Conservation (phyloP, 2,329 filamentous ascomycete genomes). For the Ilyonectria sp. region DNA sequence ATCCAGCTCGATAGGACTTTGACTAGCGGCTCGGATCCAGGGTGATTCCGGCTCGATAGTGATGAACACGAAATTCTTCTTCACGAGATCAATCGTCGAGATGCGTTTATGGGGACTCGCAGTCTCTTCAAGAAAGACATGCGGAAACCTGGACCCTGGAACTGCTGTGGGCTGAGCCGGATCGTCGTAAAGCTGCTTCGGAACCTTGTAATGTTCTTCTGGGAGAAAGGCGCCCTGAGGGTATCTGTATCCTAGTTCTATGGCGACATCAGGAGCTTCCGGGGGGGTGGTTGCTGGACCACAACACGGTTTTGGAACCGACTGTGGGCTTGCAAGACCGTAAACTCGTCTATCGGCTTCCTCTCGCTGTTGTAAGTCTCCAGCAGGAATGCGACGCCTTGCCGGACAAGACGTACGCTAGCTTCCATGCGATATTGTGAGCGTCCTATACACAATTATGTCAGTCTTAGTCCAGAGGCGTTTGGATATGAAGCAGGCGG, state of each 20-base stretch:
- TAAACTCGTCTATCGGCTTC: slow-evolving; percentile 12
- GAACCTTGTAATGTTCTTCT: background rate
- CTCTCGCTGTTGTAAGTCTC: slow-evolving; percentile 1
- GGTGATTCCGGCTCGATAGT: background rate
- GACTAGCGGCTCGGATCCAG: background rate
- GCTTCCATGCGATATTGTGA: slow-evolving; percentile 13
- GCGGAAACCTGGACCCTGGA: slow-evolving; percentile 13
- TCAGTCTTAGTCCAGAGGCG: too few species aligned
- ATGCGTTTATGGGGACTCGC: background rate
- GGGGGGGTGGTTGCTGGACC: background rate
- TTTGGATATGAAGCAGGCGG: background rate
- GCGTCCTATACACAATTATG: background rate
- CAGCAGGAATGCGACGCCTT: slow-evolving; percentile 3
- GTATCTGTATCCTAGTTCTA: slow-evolving; percentile 12
- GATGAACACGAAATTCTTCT: slow-evolving; percentile 7
- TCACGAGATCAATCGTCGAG: slow-evolving; percentile 7
- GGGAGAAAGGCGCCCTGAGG: background rate
- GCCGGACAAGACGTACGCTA: slow-evolving; percentile 10
- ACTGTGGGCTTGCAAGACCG: slow-evolving; percentile 7
- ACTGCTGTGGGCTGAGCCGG: background rate
- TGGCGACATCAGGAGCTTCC: slow-evolving; percentile 2
- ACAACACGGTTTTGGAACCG: slow-evolving; percentile 16
- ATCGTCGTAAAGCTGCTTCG: slow-evolving; percentile 5
- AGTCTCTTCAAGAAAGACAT: background rate
- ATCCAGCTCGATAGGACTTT: background rate